A percentile compares a stretch with the other conserved stretches of the same genome.
phyloP scores from a whole-genome alignment of 2,329 filamentous ascomycete species.

The Clonostachys byssicola region DNA sequence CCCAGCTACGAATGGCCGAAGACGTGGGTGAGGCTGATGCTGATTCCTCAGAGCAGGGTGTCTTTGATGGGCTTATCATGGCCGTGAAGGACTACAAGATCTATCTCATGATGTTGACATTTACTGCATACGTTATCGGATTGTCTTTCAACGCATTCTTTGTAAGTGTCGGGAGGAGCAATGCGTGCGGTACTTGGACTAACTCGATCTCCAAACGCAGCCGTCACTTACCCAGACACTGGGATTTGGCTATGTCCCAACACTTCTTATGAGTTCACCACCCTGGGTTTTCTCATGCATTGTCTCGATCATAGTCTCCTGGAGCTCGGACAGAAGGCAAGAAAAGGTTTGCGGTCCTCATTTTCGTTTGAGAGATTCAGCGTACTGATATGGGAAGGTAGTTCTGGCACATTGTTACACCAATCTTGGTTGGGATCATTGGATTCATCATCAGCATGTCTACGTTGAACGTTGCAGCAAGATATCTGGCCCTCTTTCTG shows the following conservation, averaged over 20 bases:
- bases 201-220: slow-evolving; percentile 16
- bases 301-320: slow-evolving; percentile 48
- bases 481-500: slow-evolving; percentile 57
- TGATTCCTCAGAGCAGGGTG: slow-evolving; percentile 42
- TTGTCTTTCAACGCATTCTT: slow-evolving; percentile 57
- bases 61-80: slow-evolving; percentile 51
- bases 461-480: slow-evolving; percentile 48
- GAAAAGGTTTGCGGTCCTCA: slow-evolving; percentile 35
- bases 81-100: slow-evolving; percentile 58
- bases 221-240: slow-evolving; percentile 48
- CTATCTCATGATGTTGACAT: slow-evolving; percentile 59
- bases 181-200: neutral
- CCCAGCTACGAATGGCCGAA: slow-evolving; percentile 50
- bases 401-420: slow-evolving; percentile 55
- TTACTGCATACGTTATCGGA: slow-evolving; percentile 57
- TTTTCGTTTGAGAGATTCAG: neutral
- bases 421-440: slow-evolving; percentile 45
- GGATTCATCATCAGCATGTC: slow-evolving; percentile 59
- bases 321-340: slow-evolving; percentile 50
- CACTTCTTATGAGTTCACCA: slow-evolving; percentile 50
- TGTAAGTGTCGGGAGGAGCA: slow-evolving; percentile 17
- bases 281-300: slow-evolving; percentile 57
- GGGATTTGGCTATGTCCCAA: slow-evolving; percentile 46
- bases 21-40: slow-evolving; percentile 53
- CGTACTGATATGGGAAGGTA: slow-evolving; percentile 11